Evolutionary conservation across 139 green algal species (phyloP).

Genomic region (Parachlorella kessleri): DNA sequence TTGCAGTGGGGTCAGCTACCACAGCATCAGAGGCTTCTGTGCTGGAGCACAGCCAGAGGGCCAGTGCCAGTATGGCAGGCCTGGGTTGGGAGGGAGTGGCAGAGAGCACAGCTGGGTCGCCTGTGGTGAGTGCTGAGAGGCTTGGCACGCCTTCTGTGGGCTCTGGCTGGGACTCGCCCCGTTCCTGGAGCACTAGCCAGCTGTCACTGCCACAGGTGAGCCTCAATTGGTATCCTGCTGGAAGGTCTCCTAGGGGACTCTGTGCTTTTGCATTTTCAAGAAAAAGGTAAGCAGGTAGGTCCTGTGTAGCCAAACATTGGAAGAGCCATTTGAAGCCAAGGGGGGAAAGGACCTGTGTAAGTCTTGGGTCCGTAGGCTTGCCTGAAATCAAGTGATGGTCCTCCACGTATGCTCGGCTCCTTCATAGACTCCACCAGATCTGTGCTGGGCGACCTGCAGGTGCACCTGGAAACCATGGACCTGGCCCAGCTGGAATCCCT

Average conservation of each 20-base stretch:
- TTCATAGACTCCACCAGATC: neutral
- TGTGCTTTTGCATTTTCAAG: too few species aligned
- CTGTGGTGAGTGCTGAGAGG: neutral
- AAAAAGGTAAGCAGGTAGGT: too few species aligned
- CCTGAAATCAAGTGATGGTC: neutral
- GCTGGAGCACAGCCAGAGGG: too few species aligned
- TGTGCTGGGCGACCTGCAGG: neutral
- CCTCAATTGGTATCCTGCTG: too few species aligned
- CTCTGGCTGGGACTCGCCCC: conserved; percentile 6
- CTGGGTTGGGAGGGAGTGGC: too few species aligned
- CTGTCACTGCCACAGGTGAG: neutral
- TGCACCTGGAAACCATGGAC: conserved; percentile 23
- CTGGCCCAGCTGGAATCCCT: conserved; percentile 11
- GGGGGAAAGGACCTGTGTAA: neutral
- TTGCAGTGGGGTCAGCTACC: too few species aligned
- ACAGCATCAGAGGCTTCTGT: too few species aligned
- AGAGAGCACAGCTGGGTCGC: too few species aligned
- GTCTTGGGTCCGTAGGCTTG: neutral
- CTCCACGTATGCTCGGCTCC: neutral
- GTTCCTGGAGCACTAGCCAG: conserved; percentile 1
- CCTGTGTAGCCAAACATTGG: neutral
- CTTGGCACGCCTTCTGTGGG: too few species aligned
- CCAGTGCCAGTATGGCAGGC: too few species aligned
- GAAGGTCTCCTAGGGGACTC: too few species aligned
- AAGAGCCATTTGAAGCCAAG: neutral